A percentile compares a stretch with the other conserved stretches of the same genome.
Conservation (phyloP, 768 basidiomycete species). For the Exidia glandulosa region DNA sequence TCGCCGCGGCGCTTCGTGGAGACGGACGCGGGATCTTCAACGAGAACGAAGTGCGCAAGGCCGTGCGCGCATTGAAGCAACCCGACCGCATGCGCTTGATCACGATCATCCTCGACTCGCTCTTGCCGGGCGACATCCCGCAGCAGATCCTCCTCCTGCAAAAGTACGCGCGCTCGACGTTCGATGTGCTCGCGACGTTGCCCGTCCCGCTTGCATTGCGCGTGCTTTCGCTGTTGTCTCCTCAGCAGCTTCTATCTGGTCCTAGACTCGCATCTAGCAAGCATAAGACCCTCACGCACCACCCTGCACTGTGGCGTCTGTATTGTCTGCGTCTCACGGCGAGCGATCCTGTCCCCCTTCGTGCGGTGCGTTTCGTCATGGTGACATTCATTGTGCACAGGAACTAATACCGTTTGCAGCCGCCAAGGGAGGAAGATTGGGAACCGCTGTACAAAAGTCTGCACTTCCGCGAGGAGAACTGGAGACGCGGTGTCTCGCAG, state of each 20-base stretch:
- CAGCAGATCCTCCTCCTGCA: conserved; percentile 76
- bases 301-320: conserved; percentile 66
- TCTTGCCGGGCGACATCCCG: conserved; percentile 75
- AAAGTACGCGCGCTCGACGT: conserved; percentile 72
- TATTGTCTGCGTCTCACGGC: conserved; percentile 65
- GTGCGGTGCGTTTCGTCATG: conserved; percentile 17
- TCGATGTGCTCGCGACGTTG: conserved; percentile 69
- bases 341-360: conserved; percentile 57
- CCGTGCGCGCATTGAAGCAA: conserved; percentile 45
- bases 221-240: conserved; percentile 46
- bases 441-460: conserved; percentile 66
- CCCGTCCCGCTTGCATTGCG: conserved; percentile 53
- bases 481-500: conserved; percentile 65
- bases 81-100: conserved; percentile 72
- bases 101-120: conserved; percentile 53
- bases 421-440: conserved; percentile 24
- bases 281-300: conserved; percentile 35
- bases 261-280: conserved; percentile 30
- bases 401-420: conserved; percentile 5
- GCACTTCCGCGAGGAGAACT: conserved; percentile 80
- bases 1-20: conserved; percentile 38
- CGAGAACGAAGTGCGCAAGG: conserved; percentile 59
- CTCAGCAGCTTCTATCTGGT: conserved; percentile 43
- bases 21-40: conserved; percentile 46
- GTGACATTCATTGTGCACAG: too few species aligned